phyloP scores from a whole-genome alignment of 441 rosid genomes.

The Bocquillonia castaneifolia region DNA sequence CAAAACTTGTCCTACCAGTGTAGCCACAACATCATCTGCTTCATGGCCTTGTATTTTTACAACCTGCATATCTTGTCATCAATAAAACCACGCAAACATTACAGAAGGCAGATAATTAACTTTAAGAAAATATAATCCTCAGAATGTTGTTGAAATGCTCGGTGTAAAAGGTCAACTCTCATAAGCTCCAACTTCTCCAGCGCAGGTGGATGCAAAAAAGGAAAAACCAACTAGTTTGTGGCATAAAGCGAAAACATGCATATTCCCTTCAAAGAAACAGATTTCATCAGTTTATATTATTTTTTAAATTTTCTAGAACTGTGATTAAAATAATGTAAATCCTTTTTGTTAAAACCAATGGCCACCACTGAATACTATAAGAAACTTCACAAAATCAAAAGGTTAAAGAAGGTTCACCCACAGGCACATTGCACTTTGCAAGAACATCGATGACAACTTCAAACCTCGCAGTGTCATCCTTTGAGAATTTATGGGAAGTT shows the following conservation, averaged over 20 bases:
- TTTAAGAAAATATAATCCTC: not conserved
- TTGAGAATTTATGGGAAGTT: conserved; percentile 33
- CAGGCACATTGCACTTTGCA: conserved; percentile 74
- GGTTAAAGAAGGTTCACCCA: conserved; percentile 34
- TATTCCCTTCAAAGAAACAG: not conserved
- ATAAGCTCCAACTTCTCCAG: not conserved
- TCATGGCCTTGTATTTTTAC: conserved; percentile 67
- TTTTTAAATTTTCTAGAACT: no score
- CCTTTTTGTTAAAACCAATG: not conserved
- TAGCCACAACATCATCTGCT: conserved; percentile 92
- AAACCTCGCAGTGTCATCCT: conserved; percentile 32
- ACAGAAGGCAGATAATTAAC: not conserved
- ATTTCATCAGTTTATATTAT: no score
- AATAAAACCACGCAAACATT: conserved; percentile 3
- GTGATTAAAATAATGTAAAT: no score
- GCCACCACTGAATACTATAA: not conserved
- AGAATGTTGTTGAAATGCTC: not conserved
- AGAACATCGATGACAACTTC: conserved; percentile 53
- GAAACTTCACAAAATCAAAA: not conserved
- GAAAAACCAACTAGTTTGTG: not conserved
- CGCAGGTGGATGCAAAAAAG: not conserved
- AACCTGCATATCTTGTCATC: conserved; percentile 40
- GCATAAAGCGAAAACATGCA: not conserved
- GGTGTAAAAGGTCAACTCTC: not conserved
- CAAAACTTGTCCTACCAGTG: conserved; percentile 60